Evolutionary conservation across 331 rosid genomes (phyloP), one percentile per base, ranked within the genome.

Genomic region (Quercus tomentella): DNA sequence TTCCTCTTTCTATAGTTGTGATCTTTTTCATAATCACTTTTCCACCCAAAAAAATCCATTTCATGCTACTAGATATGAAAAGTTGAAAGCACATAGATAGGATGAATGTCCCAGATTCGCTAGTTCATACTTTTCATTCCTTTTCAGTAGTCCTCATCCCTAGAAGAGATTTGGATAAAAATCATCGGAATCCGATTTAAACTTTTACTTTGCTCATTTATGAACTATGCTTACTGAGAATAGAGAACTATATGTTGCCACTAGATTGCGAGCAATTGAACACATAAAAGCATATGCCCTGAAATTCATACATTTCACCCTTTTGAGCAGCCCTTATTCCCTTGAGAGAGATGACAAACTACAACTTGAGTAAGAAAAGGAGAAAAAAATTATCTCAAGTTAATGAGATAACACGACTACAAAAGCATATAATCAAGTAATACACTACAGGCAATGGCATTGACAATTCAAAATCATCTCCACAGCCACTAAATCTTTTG

Each of bases 51-150:
- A 45, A 21, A 21, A 41, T 2, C 20, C 2, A 0, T 16, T 12
- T 62, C 37, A 23, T 35, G 52, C 72, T 16, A 67, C 54, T 67
- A 30, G 69, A 33, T 72, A 26, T 28, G 57, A 69, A 20, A 26
- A 30, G 37, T 9, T 15, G 61, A 57, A 26, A 20, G 66, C 31
- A 69, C 12, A 20, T 21, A 76, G 16, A 49, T 14, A 49, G 14
- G 70, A 61, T 33, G 51, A 74, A 76, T 31, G 26, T 17, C n/a
- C 31, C 28, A n/a, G 31, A 57, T 30, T 43, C 26, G 21, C 72
- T 4, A 60, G 54, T 18, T 76, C 77, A 82, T 85, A 89, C 91
- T 85, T 87, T 68, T 82, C 83, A 85, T 84, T 74, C 90, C 91
- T 74, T 82, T 82, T 4, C 81, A 78, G 84, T 80, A 14, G 65